Evolutionary conservation across 2,329 filamentous ascomycete species (phyloP), one percentile per base, ranked within the genome.

Genomic region (Aspergillus flavus): DNA sequence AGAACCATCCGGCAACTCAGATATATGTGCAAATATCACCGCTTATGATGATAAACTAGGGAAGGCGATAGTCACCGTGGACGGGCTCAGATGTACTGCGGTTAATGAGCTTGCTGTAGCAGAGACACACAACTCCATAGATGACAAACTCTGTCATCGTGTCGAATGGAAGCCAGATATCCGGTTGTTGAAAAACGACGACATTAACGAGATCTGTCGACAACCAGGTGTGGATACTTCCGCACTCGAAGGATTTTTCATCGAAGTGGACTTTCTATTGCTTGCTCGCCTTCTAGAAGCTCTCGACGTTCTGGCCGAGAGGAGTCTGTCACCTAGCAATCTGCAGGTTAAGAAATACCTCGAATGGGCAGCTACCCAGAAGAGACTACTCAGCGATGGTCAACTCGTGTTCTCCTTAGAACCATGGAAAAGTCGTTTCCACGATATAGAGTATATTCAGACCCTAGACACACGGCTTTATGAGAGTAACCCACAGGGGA

Each of bases 111-210:
- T n/a, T 52, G 28, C 28, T 11, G 10, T 6, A n/a, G 6, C 28
- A 10, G 28, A 32, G 21, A 34, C 28, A n/a, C 11, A n/a, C 16
- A 19, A 32, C 30, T 53, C 34, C 19, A 45, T 5, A 4, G 19
- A 46, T 21, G 28, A 52, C 28, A 34, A 52, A 3, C 48, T 52
- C 9, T 52, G 48, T 10, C 48, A 52, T 32, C 28, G 11, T 19
- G 6, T 63, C 5, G 52, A 61, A n/a, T 66, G 63, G 63, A 63
- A 66, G 30, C 63, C 65, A 2, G 65, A 66, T 3, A 36, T 50
- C n/a, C 41, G 28, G 3, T 28, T 66, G 14, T 34, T 63, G 5
- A 54, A 36, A 14, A 59, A 57, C 26, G 19, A 61, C 6, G 58
- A 64, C 14, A 30, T 61, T 4, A 21, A 32, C 4, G 16, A 32